Evolutionary conservation across 805 yeast genomes (phyloP).

Genomic region (Hanseniaspora valbyensis): DNA sequence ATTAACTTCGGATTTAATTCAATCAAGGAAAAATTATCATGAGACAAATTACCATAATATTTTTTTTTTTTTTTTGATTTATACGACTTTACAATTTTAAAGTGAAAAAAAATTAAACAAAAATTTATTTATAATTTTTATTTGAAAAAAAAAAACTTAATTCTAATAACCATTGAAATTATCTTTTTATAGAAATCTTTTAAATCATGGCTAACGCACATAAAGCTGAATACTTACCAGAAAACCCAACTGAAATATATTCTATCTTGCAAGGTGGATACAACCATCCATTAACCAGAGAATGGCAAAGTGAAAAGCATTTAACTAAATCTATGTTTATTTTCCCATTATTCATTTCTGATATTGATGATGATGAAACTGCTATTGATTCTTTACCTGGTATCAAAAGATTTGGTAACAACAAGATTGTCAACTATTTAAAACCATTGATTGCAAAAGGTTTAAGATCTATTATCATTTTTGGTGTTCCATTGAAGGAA

Average conservation of each 20-base stretch:
- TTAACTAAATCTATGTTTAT: conserved; percentile 81
- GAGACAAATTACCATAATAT: too few relatives aligned
- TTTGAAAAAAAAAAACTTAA: too few relatives aligned
- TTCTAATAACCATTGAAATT: too few relatives aligned
- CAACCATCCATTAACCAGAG: conserved; percentile 76
- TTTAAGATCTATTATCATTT: conserved; percentile 69
- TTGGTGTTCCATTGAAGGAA: conserved; percentile 76
- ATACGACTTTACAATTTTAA: too few relatives aligned
- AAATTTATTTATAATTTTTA: too few relatives aligned
- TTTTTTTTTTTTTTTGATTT: too few relatives aligned
- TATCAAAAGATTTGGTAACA: conserved; percentile 77
- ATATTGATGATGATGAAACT: conserved; percentile 67
- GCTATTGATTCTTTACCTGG: conserved; percentile 71
- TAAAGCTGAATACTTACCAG: conserved; percentile 56
- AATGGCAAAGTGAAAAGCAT: conserved; percentile 84
- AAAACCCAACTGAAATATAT: conserved; percentile 48
- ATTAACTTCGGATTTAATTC: too few relatives aligned
- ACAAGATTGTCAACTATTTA: conserved; percentile 64
- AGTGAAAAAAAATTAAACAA: too few relatives aligned
- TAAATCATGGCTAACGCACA: conserved; percentile 36
- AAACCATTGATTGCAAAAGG: conserved; percentile 66
- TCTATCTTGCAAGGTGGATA: conserved; percentile 89
- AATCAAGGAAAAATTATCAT: too few relatives aligned
- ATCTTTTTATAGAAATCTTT: not conserved
- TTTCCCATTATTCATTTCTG: conserved; percentile 81